These are phyloP conservation scores for Prinsepia uniflora DNA, from an alignment of 306 rosid species.

Conservation along the genomic window DNA sequence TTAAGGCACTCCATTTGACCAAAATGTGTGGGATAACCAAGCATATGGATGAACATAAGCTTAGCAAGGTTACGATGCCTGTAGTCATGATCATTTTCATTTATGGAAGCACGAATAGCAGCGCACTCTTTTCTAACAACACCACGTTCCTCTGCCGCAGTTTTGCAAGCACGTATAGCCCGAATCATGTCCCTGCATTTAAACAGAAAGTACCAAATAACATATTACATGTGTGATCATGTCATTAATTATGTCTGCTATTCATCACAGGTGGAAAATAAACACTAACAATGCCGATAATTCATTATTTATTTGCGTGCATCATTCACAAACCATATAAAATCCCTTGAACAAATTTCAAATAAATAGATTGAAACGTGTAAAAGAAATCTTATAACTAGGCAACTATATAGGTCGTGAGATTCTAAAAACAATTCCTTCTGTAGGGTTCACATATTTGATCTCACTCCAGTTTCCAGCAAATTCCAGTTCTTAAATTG, in stretches of 20 bases:
- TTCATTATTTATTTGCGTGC: constrained; percentile 14
- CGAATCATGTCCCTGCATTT: constrained; percentile 95
- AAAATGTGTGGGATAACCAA: constrained; percentile 99
- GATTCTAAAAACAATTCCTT: constrained; percentile 3
- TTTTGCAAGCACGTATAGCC: constrained; percentile 94
- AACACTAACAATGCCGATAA: constrained; percentile 10
- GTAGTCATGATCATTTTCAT: constrained; percentile 84
- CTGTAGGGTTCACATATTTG: not conserved
- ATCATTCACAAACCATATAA: constrained; percentile 15
- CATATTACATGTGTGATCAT: not conserved
- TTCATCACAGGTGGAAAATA: constrained; percentile 12
- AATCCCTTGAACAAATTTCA: constrained; percentile 8
- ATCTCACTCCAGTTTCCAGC: not conserved
- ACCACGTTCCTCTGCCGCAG: constrained; percentile 98
- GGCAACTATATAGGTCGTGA: not conserved
- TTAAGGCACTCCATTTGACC: constrained; percentile 99
- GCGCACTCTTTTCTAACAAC: constrained; percentile 99
- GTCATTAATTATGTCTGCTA: not conserved
- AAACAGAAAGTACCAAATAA: constrained; percentile 22
- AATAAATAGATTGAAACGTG: not conserved
- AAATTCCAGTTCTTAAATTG: not conserved
- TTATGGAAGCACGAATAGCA: constrained; percentile 86
- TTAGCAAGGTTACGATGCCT: constrained; percentile 93
- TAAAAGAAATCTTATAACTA: not conserved
- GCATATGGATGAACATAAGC: constrained; percentile 99